Evolutionary conservation across 768 basidiomycete species (phyloP), one percentile per base, ranked within the genome.

Genomic region (Mycena vulgaris): DNA sequence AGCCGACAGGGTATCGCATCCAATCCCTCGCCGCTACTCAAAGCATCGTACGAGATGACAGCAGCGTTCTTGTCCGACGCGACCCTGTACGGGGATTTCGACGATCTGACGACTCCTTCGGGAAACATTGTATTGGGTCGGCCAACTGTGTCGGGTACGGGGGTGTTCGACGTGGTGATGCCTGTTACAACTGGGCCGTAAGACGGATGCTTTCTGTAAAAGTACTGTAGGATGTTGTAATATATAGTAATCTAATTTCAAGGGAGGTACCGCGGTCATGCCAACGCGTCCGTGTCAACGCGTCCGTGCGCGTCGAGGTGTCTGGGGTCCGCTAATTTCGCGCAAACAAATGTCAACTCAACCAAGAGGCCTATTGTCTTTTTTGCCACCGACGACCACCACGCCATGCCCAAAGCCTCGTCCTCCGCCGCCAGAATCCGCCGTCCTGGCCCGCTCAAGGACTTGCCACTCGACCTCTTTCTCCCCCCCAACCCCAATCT

Each of bases 31-130:
- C 96, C 97, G 10, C 87, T 99, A 45, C 89, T 99, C 63, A 99
- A 99, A 80, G 98, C 98, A 1, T 98, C 96, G 11, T 99, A 95
- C 82, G 98, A 99, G 82, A 98, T 97, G 5, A 99, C 97, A 0
- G 94, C 93, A 2, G 87, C 92, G 1, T 98, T 99, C 86, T 81
- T 99, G 74, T 94, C 97, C 5, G 95, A 99, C 67, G 97, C 98
- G 23, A 95, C 96, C 0, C 83, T 99, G 53, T 91, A 92, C 78
- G 98, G 98, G 28, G 98, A 99, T 83, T 98, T 95, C 81, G 97
- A 99, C 79, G 93, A 96, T 77, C 85, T 98, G 73, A 89, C 90
- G 23, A 93, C 93, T 25, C 97, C 97, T 3, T 96, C 96, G 6
- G 93, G 95, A 1, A 95, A 91, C 78, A 93, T 99, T 79, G 97